These are phyloP conservation scores for Arctium lappa DNA, from an alignment of 129 eudicot genomes.

Conservation along the genomic window DNA sequence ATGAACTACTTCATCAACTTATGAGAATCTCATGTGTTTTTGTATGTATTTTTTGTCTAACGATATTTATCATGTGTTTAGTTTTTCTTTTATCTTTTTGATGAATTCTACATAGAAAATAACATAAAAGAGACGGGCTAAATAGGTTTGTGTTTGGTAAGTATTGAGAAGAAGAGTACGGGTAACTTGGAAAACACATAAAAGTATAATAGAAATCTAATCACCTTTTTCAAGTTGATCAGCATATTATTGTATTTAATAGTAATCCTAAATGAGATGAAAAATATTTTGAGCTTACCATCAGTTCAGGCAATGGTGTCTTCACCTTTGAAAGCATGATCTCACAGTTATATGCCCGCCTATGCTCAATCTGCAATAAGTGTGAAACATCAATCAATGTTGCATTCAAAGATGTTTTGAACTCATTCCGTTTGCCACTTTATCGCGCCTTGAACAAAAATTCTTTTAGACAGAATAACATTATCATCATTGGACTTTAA, in stretches of 20 bases:
- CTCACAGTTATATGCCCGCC: conserved; percentile 94
- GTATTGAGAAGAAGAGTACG: neutral
- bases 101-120: neutral
- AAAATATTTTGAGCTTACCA: conserved; percentile 56
- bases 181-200: conserved; percentile 5
- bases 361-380: conserved; percentile 69
- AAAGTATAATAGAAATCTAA: neutral
- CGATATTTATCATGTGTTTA: conserved; percentile 1
- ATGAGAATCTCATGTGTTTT: conserved; percentile 5
- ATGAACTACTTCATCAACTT: conserved; percentile 4
- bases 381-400: conserved; percentile 13
- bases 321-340: conserved; percentile 97
- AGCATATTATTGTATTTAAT: neutral
- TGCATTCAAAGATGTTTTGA: neutral
- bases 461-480: neutral
- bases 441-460: neutral
- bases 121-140: conserved; percentile 3
- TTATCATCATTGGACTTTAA: neutral
- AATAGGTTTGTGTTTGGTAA: conserved; percentile 1
- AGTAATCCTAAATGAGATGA: neutral
- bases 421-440: conserved; percentile 1
- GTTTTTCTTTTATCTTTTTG: neutral
- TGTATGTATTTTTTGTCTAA: neutral
- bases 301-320: conserved; percentile 62
- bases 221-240: conserved; percentile 3